A percentile compares a stretch with the other conserved stretches of the same genome.
Evolutionary conservation across 1,284 basidiomycete species (phyloP).

Genomic region (Puccinia coronata): DNA sequence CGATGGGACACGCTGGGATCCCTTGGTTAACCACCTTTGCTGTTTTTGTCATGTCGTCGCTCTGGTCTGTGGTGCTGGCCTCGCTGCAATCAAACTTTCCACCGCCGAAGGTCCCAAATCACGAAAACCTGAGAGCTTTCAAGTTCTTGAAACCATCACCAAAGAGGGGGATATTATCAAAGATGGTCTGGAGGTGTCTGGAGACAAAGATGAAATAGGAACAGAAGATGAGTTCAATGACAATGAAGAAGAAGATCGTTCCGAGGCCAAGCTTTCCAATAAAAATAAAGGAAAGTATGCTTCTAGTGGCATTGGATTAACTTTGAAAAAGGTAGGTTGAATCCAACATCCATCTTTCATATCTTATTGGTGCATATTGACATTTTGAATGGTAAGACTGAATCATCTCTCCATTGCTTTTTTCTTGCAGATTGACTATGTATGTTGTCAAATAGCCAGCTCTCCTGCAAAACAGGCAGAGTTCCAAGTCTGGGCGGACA

Average conservation of each 20-base stretch:
- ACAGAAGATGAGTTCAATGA: neutral
- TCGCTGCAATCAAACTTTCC: neutral
- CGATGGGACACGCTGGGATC: neutral
- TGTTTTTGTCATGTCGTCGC: neutral
- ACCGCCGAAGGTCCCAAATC: neutral
- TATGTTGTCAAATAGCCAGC: too few relatives aligned
- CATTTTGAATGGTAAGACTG: neutral
- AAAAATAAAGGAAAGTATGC: neutral
- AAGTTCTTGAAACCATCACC: neutral
- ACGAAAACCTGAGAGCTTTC: neutral
- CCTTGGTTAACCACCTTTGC: neutral
- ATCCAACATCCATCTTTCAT: too few relatives aligned
- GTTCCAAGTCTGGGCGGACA: neutral
- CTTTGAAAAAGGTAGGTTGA: conserved; percentile 9
- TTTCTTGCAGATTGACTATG: too few relatives aligned
- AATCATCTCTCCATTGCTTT: neutral
- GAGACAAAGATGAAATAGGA: neutral
- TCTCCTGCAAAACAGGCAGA: too few relatives aligned
- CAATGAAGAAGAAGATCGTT: neutral
- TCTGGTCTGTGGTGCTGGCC: neutral
- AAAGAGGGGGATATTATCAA: neutral
- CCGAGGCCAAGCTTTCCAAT: neutral
- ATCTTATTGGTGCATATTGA: too few relatives aligned
- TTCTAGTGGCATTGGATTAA: neutral
- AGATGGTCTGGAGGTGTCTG: neutral